Evolutionary conservation across 768 basidiomycete genomes (phyloP), one percentile per base, ranked within the genome.

Genomic region (Pilatotrama ljubarskyi): DNA sequence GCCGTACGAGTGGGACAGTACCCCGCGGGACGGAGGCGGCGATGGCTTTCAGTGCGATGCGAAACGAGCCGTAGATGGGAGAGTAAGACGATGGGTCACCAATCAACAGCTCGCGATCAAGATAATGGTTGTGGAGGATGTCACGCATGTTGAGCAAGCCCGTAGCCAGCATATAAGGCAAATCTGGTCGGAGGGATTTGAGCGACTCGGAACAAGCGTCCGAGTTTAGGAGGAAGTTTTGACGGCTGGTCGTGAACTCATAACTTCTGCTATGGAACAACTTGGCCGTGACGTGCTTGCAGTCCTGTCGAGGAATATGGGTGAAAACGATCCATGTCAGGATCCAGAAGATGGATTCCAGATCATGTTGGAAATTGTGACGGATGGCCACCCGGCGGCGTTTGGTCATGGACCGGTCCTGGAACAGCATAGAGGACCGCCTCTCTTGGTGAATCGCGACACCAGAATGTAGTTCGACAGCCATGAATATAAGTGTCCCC

Each of bases 311-410:
- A 10, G 29, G 17, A 25, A 53, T 42, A 32, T 29, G 51, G 5
- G 51, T 53, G 51, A 53, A 41, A 20, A 42, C 25, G 26, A 53
- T 22, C 51, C 51, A 53, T 14, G 25, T n/a, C 51, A 44, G 5
- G 25, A 54, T 44, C 52, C 52, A 54, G 52, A 54, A 44, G 41
- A 54, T n/a, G n/a, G n/a, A n/a, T n/a, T n/a, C n/a, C n/a, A n/a
- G n/a, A n/a, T n/a, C n/a, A n/a, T n/a, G n/a, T 20, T 44, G 42
- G 29, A 54, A 54, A 20, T 43, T 54, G 52, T 54, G 52, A 20
- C 42, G 52, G 32, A 54, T 14, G 5, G 29, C 29, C 13, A 32
- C 18, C 1, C 11, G 22, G 13, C 25, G 25, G 9, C 24, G 22
- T 46, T 6, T 25, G 8, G 11, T 24, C n/a, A n/a, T n/a, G n/a